Evolutionary conservation across 176 grass and related monocot genomes (phyloP), one percentile per base, ranked within the genome.

Genomic region (Zea luxurians): DNA sequence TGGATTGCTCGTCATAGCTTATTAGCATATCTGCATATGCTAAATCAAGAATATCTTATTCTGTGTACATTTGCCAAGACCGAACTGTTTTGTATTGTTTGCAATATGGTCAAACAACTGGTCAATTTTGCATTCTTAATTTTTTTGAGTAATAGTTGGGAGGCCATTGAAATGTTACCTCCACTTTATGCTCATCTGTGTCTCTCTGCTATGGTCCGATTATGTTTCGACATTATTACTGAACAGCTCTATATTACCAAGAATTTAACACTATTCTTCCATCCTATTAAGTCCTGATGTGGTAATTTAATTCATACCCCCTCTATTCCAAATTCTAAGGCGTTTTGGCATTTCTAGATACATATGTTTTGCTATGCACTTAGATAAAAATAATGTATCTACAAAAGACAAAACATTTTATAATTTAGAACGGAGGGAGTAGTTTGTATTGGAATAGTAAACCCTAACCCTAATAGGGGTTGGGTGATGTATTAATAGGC

Each of bases 71-170:
- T 43, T 15, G 4, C 27, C 11, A 34, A 16, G 60, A 64, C 37
- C 49, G 4, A 55, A 35, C 49, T 67, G 13, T 66, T 57, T 67
- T 66, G 2, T 78, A 38, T 36, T 71, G 6, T 20, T 47, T 72
- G 21, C 18, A 2, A 45, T 65, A 58, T 45, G 47, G 35, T 36
- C 35, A 68, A 20, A 46, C 21, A 43, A 59, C 11, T 54, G 7
- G 1, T 64, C 2, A 44, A 21, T 18, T 79, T 46, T 60, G 16
- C 10, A 8, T 79, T 80, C 10, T 42, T 42, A 34, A 11, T 27
- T 47, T 76, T 57, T 57, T 84, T 11, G 62, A 61, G 68, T 61
- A 27, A 8, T 86, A 15, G 73, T 74, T 60, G 50, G 50, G 36
- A 59, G 45, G 36, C 50, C 44, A 73, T 70, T 16, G 13, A 63